Base-by-base conservation (phyloP, 192 early-diverging fungal genomes). In the Mortierella alpina region DNA sequence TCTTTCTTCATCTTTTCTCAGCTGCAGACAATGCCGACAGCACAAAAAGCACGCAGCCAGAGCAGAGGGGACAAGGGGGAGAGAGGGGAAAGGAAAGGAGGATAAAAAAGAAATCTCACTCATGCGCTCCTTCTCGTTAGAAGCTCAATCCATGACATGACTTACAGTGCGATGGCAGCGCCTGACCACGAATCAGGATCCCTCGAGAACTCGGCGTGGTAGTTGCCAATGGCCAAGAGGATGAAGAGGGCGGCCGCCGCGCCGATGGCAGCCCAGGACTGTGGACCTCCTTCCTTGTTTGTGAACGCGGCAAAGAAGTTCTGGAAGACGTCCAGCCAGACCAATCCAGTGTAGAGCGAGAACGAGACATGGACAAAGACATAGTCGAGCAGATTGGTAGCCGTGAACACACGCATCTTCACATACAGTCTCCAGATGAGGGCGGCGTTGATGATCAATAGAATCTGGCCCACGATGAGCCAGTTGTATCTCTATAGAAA, bases 221-320 rank as follows among this genome's bases (percentile, higher is more conserved):
- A 75, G 57, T 62, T 68, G 39, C 70, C 77, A 39, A 83, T 67
- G 44, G 68, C 59, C 46, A 76, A 23, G 9, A 83, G 57, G 40
- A 70, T 40, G 59, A 83, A 70, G 54, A 83, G 20, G 53, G 80
- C n/a, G 31, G 41, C 11, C 53, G 80, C 73, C 11, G 70, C 72
- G 6, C 74, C 76, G 15, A 53, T 31, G 39, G 72, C 70, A 67
- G 77, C 52, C 77, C 64, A 72, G 17, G 77, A 80, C 2, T 40
- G 41, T 12, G 77, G 76, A 39, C 76, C 77, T 14, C 65, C 69
- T 3, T 67, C 65, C 53, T 57, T 68, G 42, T n/a, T 56, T 10
- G 77, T 80, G 60, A 80, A 80, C 22, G 77, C 77, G 8, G 77
- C 70, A 59, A 80, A 80, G 50, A 80, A 72, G 70, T 80, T 80